phyloP scores from a whole-genome alignment of 768 basidiomycete genomes.

The Sistotremastrum niveocremeum region DNA sequence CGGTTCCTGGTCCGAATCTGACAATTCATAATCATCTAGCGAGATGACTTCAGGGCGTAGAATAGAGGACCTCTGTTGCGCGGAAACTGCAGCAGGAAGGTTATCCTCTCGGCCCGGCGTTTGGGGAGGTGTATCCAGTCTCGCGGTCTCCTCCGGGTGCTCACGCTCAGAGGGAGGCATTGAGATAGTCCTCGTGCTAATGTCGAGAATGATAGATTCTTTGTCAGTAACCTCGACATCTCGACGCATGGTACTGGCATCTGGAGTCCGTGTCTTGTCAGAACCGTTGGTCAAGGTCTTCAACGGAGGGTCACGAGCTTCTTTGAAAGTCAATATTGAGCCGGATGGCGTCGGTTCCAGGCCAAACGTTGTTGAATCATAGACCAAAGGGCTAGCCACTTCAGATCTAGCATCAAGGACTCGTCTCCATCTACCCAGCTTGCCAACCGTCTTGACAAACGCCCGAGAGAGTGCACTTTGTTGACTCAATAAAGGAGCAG shows the following conservation, averaged over 20 bases:
- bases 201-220: too few relatives aligned
- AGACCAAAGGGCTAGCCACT: too few relatives aligned
- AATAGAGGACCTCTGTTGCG: neutral
- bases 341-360: too few relatives aligned
- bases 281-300: neutral
- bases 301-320: too few relatives aligned
- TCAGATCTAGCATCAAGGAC: conserved; percentile 28
- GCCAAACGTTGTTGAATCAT: too few relatives aligned
- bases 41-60: conserved; percentile 43
- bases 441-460: conserved; percentile 70
- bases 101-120: neutral
- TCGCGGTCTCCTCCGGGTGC: neutral
- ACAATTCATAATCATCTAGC: conserved; percentile 70
- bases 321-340: too few relatives aligned
- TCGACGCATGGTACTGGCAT: neutral
- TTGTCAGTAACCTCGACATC: too few relatives aligned
- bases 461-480: conserved; percentile 59
- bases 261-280: neutral
- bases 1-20: conserved; percentile 47
- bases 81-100: neutral
- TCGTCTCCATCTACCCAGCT: conserved; percentile 71
- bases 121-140: neutral
- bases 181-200: too few relatives aligned
- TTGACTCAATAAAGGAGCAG: conserved; percentile 36
- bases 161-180: neutral